These are phyloP conservation scores for Juglanconis oblonga DNA, from an alignment of 2,329 filamentous ascomycete genomes.

Conservation along the genomic window DNA sequence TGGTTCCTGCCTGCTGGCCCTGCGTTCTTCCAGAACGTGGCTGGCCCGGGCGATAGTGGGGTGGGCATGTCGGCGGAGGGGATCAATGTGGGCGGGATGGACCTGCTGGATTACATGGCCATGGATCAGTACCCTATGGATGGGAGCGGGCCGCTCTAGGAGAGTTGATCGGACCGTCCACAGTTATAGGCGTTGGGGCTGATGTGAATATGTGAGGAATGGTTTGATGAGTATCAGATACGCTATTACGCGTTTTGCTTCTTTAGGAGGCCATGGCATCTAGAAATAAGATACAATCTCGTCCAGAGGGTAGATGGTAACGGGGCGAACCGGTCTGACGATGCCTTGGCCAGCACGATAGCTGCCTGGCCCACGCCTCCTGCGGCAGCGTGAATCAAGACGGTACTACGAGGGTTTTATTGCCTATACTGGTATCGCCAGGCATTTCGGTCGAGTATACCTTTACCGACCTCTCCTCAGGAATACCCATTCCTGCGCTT, in stretches of 20 bases:
- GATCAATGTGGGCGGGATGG: slow-evolving; percentile 64
- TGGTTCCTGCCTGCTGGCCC: slow-evolving; percentile 65
- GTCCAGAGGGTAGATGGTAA: slow-evolving; percentile 17
- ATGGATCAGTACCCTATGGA: slow-evolving; percentile 49
- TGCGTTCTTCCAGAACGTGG: slow-evolving; percentile 64
- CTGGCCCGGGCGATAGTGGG: slow-evolving; percentile 42
- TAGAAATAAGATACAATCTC: no score
- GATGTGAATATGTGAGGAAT: not conserved
- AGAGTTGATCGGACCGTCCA: not conserved
- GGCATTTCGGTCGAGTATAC: slow-evolving; percentile 33
- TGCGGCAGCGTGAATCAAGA: no score
- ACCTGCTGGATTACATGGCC: slow-evolving; percentile 66
- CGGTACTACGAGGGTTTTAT: slow-evolving; percentile 27
- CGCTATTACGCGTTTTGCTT: no score
- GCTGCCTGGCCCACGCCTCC: no score
- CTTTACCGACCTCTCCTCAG: slow-evolving; percentile 36
- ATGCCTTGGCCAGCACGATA: not conserved
- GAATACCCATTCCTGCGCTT: slow-evolving; percentile 27
- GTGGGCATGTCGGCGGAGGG: slow-evolving; percentile 67
- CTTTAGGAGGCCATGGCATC: no score
- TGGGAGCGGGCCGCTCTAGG: slow-evolving; percentile 13
- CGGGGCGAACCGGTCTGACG: slow-evolving; percentile 14
- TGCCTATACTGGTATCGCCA: slow-evolving; percentile 24
- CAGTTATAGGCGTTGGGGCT: not conserved
- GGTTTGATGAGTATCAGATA: not conserved